Percentiles rank a stretch among this genome's conserved stretches.
Evolutionary conservation across 176 grass and related monocot species (phyloP).

Genomic region (Hordeum vulgare): DNA sequence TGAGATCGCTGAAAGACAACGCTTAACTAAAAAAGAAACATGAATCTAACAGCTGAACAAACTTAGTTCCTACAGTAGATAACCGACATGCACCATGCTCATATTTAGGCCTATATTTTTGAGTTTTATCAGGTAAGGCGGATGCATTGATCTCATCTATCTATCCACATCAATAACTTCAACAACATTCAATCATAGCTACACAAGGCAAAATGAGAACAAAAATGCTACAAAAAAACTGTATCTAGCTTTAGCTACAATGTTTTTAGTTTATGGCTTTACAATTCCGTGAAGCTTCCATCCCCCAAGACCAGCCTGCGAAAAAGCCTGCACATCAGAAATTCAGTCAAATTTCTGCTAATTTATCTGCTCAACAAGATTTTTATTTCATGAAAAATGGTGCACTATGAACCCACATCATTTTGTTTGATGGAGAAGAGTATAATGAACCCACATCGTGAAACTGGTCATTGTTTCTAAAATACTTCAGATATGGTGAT

Average conservation of each 20-base stretch:
- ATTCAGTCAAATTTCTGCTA: neutral
- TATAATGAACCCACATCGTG: neutral
- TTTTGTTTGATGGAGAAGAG: neutral
- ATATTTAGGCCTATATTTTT: neutral
- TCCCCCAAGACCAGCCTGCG: conserved; percentile 68
- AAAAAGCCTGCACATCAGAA: conserved; percentile 61
- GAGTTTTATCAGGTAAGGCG: neutral
- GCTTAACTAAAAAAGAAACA: too few species aligned
- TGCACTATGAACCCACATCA: neutral
- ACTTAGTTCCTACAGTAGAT: neutral
- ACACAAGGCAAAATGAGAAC: conserved; percentile 5
- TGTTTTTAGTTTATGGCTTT: conserved; percentile 52
- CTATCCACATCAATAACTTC: conserved; percentile 11
- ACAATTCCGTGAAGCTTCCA: conserved; percentile 90
- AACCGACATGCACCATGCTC: neutral
- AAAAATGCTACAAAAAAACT: conserved; percentile 50
- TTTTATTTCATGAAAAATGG: neutral
- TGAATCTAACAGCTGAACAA: too few species aligned
- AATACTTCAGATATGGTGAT: neutral
- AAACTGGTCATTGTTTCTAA: neutral
- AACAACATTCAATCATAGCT: neutral
- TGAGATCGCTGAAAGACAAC: too few species aligned
- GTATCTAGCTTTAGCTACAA: conserved; percentile 17
- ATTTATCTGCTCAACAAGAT: neutral
- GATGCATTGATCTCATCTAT: conserved; percentile 25